Conservation (phyloP, 2,329 filamentous ascomycete species). For the Pseudogymnoascus sp. region DNA sequence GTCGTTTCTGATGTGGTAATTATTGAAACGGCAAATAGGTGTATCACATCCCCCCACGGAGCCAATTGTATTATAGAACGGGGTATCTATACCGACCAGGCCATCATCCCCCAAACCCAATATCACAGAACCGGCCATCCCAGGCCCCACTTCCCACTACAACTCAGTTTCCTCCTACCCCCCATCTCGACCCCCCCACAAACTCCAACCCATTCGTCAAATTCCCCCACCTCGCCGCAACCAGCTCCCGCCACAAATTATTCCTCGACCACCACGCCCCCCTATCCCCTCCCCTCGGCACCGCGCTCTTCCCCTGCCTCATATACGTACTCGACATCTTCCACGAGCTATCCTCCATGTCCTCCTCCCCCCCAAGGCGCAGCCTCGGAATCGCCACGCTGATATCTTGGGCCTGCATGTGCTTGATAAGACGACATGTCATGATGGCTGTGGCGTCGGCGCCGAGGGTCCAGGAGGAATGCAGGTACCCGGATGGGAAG, state of each 20-base stretch:
- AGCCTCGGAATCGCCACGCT: conserved; percentile 37
- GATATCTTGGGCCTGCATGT: conserved; percentile 38
- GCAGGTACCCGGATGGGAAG: conserved; percentile 51
- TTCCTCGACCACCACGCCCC: conserved; percentile 1
- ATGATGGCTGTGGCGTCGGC: conserved; percentile 45
- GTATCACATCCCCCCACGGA: background rate
- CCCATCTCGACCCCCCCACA: background rate
- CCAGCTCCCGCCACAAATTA: background rate
- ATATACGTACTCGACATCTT: conserved; percentile 5
- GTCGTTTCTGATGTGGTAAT: background rate
- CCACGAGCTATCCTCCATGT: background rate
- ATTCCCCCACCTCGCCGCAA: background rate
- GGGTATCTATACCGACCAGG: background rate
- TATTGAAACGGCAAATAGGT: background rate
- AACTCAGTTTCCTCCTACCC: background rate
- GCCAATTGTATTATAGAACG: background rate
- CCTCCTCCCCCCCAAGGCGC: conserved; percentile 23
- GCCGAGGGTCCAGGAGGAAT: conserved; percentile 54
- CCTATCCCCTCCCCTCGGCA: background rate
- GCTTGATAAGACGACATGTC: conserved; percentile 40
- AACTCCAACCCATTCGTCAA: conserved; percentile 1
- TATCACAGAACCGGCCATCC: background rate
- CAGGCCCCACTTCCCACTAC: background rate
- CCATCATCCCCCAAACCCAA: background rate
- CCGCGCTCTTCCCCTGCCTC: background rate